Conservation (phyloP, 176 grass and related monocot genomes). For the Carex pumila region DNA sequence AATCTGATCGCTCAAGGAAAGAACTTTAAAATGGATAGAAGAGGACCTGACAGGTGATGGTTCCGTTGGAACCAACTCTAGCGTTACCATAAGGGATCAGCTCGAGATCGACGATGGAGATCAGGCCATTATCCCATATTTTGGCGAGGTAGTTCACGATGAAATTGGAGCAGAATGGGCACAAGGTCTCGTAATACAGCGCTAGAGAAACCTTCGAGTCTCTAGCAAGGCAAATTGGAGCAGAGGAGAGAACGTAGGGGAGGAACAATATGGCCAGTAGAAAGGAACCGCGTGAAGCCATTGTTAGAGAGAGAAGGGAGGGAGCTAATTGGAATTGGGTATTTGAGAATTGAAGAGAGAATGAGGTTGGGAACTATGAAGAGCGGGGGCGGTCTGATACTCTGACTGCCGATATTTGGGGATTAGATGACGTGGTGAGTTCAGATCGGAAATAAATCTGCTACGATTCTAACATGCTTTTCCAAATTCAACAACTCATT, state of each 20-base stretch:
- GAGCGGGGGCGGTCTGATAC: too few relatives aligned
- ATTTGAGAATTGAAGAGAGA: not conserved
- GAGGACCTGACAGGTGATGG: conserved; percentile 64
- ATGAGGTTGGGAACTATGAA: not conserved
- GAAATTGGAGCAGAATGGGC: conserved; percentile 73
- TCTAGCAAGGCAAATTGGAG: not conserved
- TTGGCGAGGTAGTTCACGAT: conserved; percentile 59
- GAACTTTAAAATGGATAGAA: not conserved
- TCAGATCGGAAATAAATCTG: too few relatives aligned
- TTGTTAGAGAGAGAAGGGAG: not conserved
- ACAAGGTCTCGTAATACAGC: conserved; percentile 84
- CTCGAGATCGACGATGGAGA: conserved; percentile 51
- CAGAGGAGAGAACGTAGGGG: not conserved
- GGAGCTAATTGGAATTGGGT: not conserved
- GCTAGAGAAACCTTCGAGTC: conserved; percentile 45
- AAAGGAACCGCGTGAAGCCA: conserved; percentile 1
- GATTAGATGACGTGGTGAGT: too few relatives aligned
- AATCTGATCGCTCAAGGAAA: not conserved
- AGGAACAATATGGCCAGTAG: conserved; percentile 4
- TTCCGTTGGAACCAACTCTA: conserved; percentile 36
- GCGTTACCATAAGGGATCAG: conserved; percentile 85
- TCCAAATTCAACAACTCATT: too few relatives aligned
- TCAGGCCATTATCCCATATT: conserved; percentile 51
- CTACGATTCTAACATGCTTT: too few relatives aligned
- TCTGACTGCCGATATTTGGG: too few relatives aligned